Percentiles rank a stretch among this genome's conserved stretches.
phyloP scores from a whole-genome alignment of 164 flowering plant genomes.

The Piper betle region DNA sequence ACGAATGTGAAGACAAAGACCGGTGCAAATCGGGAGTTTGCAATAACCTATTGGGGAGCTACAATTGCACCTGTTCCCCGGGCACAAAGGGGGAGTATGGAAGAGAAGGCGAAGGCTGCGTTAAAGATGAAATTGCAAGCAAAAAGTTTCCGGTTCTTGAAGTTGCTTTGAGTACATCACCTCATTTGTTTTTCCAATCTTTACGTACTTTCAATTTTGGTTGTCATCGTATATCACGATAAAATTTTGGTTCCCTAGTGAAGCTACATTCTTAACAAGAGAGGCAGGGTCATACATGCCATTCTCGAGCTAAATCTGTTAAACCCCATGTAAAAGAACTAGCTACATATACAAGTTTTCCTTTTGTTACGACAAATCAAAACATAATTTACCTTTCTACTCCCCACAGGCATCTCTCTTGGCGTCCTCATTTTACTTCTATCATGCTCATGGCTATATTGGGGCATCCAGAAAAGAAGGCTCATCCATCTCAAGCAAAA shows the following conservation, averaged over 20 bases:
- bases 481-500: constrained; percentile 3
- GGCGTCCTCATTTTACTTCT: constrained; percentile 2
- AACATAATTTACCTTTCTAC: not conserved
- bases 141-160: not conserved
- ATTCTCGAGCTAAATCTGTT: too few relatives aligned
- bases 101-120: constrained; percentile 2
- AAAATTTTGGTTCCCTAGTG: too few relatives aligned
- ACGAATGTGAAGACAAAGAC: not conserved
- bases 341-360: too few relatives aligned
- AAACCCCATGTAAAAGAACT: too few relatives aligned
- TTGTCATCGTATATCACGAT: too few relatives aligned
- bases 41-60: not conserved
- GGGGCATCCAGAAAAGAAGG: constrained; percentile 2
- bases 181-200: not conserved
- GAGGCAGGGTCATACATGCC: too few relatives aligned
- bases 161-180: not conserved
- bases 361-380: too few relatives aligned
- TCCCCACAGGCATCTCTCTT: constrained; percentile 3
- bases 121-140: not conserved
- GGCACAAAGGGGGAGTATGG: not conserved
- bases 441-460: constrained; percentile 1
- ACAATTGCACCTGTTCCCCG: not conserved
- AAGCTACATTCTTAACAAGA: too few relatives aligned
- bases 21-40: not conserved
- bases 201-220: not conserved